Base-by-base conservation (phyloP, 1,284 basidiomycete genomes). In the Thecaphora thlaspeos region DNA sequence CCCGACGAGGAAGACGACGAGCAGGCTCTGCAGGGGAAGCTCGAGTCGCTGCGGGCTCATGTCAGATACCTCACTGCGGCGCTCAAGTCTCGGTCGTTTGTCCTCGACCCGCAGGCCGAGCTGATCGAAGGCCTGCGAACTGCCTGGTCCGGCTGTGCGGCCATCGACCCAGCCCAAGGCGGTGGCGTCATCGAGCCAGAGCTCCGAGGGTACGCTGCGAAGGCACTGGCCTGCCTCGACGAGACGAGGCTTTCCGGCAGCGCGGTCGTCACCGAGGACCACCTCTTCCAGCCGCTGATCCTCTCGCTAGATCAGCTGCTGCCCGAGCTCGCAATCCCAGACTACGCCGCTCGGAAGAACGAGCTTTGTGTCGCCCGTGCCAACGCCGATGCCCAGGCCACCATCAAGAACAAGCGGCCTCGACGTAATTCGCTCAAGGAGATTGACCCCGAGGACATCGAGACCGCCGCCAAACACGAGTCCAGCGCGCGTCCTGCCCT, bases 1-100 rank as follows among this genome's bases (percentile, higher is more conserved):
- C 56, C 56, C 5, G 56, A 58, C 36, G 56, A 58, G 14, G 43
- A 36, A 17, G 56, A 58, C 14, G 56, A 58, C 19, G 44, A 47
- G 17, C 28, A 48, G 24, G 21, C 19, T 3, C 46, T 57, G 7
- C 24, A 22, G 7, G 19, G 26, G 9, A 34, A 37, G n/a, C 30
- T 52, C 15, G 37, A 51, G 12, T 5, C 34, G 15, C 45, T 57
- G n/a, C 9, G 37, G 8, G 39, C 22, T 28, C 42, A 57, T 17
- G 19, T 52, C 10, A 37, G 23, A 7, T n/a, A 44, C 11, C 48
- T 57, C 2, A 21, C 30, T 18, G 55, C 55, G 8, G 43, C 50
- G 4, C 50, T 51, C 22, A 23, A 30, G n/a, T 51, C 55, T 12
- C 55, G 55, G 17, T 48, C 30, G 12, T 46, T 57, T 9, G 43